Base-by-base conservation (phyloP, 2,329 filamentous ascomycete genomes). In the Ciborinia camelliae region DNA sequence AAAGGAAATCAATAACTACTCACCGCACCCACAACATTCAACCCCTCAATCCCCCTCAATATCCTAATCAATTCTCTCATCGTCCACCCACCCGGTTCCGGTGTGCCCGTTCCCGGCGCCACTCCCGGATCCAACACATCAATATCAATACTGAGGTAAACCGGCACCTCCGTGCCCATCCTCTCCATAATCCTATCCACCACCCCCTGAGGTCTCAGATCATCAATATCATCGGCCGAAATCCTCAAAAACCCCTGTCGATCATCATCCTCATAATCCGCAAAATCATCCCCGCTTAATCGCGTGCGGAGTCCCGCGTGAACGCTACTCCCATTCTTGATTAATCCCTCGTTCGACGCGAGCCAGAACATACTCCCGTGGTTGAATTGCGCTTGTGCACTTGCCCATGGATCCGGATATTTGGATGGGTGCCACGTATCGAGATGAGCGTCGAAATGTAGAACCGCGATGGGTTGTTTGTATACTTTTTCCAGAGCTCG, bases 321-420 rank as follows among this genome's bases (percentile, higher is more conserved):
- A 7, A 95, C 90, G 28, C 86, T 90, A 0, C 85, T 88, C 18
- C 81, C 79, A 76, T 94, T 93, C 66, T 85, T 82, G 65, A 96
- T 87, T 32, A 97, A 79, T 0, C 90, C 91, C 76, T 96, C 92
- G 37, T 87, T 86, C 57, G 88, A 87, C 7, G 92, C 92, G 70
- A 94, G 84, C 89, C 91, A 94, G 81, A 96, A 96, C 87, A 96
- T 95, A 70, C 86, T 91, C 5, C 93, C 92, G 76, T 97, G 92
- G 73, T 88, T 96, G 79, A 96, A 95, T 70, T 88, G 84, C 2
- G 86, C 83, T 75, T 91, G 90, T 66, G 86, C 82, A 3, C 82
- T 84, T 8, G 80, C 76, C 92, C 92, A 97, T 63, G 87, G 86
- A 20, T 84, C 87, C 0, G 91, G 90, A 76, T 96, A 96, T 70